phyloP scores from a whole-genome alignment of 2,329 filamentous ascomycete genomes.

The Aureobasidium sp. region DNA sequence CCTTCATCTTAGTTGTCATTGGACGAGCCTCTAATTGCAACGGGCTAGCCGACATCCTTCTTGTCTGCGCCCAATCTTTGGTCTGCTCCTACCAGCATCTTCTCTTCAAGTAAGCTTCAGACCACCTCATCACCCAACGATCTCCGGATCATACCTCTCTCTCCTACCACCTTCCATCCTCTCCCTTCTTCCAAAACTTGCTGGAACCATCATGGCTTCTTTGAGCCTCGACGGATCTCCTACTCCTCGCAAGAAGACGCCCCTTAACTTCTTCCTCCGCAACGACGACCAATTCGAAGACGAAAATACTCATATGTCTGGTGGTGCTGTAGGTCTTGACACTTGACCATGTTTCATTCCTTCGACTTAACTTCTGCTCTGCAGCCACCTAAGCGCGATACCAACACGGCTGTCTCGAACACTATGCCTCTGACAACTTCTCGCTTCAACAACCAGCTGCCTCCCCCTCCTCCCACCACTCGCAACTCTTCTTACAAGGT shows the following conservation, averaged over 20 bases:
- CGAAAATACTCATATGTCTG: constrained; percentile 3
- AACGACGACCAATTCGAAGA: constrained; percentile 9
- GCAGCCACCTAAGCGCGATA: constrained; percentile 1
- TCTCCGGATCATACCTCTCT: not conserved
- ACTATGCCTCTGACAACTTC: constrained; percentile 32
- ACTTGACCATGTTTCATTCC: constrained; percentile 1
- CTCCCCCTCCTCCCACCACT: constrained; percentile 3
- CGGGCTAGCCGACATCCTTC: not conserved
- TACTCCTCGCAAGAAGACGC: constrained; percentile 33
- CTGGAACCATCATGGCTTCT: constrained; percentile 29
- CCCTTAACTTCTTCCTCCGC: constrained; percentile 22
- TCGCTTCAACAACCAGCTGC: constrained; percentile 28
- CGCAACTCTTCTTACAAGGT: constrained; percentile 10
- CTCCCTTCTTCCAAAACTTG: not conserved
- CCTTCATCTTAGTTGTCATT: constrained; percentile 6
- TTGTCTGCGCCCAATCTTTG: not conserved
- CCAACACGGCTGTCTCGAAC: not conserved
- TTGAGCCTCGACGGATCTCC: constrained; percentile 32
- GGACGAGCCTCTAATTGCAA: constrained; percentile 5
- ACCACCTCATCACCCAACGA: not conserved
- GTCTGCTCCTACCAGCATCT: constrained; percentile 5
- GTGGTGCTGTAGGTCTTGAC: constrained; percentile 4
- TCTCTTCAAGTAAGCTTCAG: constrained; percentile 4
- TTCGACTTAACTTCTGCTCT: constrained; percentile 3
- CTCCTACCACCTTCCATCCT: not conserved